Percentiles rank a stretch among this genome's conserved stretches.
phyloP scores from a whole-genome alignment of 2,329 filamentous ascomycete species.

The Aspergillus melleus region DNA sequence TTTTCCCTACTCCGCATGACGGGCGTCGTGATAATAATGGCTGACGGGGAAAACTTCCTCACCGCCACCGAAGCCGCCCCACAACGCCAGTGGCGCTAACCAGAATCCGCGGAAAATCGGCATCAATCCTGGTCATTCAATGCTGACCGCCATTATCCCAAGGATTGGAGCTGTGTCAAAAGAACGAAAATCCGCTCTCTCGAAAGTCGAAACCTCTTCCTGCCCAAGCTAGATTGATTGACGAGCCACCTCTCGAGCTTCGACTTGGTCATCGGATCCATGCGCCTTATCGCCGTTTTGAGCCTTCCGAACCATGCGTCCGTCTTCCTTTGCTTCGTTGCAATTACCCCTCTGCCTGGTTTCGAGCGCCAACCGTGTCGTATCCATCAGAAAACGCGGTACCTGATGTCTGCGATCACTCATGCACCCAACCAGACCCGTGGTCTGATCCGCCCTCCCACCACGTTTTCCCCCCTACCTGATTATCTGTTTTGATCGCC shows the following conservation, averaged over 20 bases:
- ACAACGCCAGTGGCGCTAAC: neutral
- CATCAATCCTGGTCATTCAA: neutral
- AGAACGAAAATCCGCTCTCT: neutral
- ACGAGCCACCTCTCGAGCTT: neutral
- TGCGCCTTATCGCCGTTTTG: neutral
- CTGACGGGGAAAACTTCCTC: neutral
- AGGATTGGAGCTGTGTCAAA: neutral
- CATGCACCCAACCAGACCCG: neutral
- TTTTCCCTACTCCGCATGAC: neutral
- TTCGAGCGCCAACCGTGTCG: neutral
- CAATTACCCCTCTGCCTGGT: neutral
- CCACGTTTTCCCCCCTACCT: neutral
- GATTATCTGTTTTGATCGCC: neutral
- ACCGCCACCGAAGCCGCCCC: neutral
- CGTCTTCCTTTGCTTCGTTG: no score
- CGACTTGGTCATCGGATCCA: neutral
- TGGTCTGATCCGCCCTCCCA: neutral
- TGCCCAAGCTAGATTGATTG: neutral
- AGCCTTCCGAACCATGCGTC: no score
- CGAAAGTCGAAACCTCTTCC: neutral
- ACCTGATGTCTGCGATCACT: neutral
- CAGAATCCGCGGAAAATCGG: neutral
- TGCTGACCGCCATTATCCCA: neutral
- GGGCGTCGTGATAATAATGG: neutral
- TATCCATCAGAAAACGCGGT: neutral